Conservation (phyloP, 441 rosid species). For the Erodium chrysanthum region DNA sequence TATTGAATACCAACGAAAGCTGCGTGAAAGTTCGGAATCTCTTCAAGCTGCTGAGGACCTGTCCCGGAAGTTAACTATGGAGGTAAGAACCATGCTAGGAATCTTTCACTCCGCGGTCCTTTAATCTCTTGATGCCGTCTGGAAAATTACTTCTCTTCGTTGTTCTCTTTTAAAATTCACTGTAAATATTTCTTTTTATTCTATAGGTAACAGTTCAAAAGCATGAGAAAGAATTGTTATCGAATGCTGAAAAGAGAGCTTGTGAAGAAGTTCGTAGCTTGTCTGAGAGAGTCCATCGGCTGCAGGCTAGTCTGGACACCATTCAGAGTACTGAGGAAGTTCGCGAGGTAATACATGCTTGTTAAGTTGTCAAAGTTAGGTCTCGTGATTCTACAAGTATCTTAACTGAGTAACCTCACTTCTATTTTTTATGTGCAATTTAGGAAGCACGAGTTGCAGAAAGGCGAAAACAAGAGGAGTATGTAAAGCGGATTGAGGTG, state of each 20-base stretch:
- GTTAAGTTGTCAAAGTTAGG: not conserved
- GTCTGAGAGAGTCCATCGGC: slow-evolving; percentile 72
- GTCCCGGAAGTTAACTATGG: slow-evolving; percentile 72
- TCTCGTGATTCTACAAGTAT: not conserved
- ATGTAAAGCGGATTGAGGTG: slow-evolving; percentile 69
- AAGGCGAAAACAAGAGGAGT: slow-evolving; percentile 74
- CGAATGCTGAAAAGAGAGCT: slow-evolving; percentile 87
- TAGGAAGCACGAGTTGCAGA: slow-evolving; percentile 83
- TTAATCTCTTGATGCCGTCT: not conserved
- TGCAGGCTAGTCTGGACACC: slow-evolving; percentile 85
- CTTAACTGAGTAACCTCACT: not conserved
- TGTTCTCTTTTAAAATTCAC: not conserved
- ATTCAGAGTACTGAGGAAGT: slow-evolving; percentile 80
- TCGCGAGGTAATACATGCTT: slow-evolving; percentile 54
- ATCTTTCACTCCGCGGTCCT: not conserved
- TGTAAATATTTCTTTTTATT: slow-evolving; percentile 11
- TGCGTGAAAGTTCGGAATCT: slow-evolving; percentile 74
- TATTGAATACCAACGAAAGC: slow-evolving; percentile 66
- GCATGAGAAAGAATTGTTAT: slow-evolving; percentile 68
- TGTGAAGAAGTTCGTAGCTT: slow-evolving; percentile 75
- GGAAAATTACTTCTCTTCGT: not conserved
- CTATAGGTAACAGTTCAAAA: slow-evolving; percentile 61
- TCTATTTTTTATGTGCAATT: slow-evolving; percentile 12
- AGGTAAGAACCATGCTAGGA: slow-evolving; percentile 34
- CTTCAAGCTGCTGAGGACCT: slow-evolving; percentile 63